Evolutionary conservation across 164 flowering plant species (phyloP).

Genomic region (Euptelea pleiosperma): DNA sequence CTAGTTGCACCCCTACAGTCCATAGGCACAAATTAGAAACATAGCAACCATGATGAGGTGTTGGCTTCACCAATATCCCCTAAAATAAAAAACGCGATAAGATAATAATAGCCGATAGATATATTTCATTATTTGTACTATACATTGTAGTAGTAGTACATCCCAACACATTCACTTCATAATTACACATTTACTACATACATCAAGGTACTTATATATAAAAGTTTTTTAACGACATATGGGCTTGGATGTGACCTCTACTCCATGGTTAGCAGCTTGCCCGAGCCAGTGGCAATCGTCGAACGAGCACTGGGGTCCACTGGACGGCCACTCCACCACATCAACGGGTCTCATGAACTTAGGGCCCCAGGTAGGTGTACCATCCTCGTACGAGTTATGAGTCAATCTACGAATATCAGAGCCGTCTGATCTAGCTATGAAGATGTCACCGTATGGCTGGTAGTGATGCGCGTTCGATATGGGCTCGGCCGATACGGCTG

Average conservation of each 20-base stretch:
- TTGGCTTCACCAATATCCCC: too few species aligned
- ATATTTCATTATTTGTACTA: too few species aligned
- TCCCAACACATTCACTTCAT: too few species aligned
- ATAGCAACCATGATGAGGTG: too few species aligned
- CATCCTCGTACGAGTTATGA: slow-evolving; percentile 83
- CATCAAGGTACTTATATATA: too few species aligned
- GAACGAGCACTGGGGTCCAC: slow-evolving; percentile 41
- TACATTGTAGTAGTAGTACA: too few species aligned
- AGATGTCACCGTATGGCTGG: slow-evolving; percentile 91
- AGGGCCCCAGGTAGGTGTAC: slow-evolving; percentile 83
- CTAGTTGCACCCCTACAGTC: too few species aligned
- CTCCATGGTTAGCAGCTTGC: background rate
- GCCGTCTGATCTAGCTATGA: slow-evolving; percentile 55
- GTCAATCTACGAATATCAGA: slow-evolving; percentile 58
- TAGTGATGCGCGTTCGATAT: slow-evolving; percentile 75
- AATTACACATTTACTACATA: too few species aligned
- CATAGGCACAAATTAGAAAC: too few species aligned
- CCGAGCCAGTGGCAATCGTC: slow-evolving; percentile 80
- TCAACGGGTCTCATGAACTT: slow-evolving; percentile 39
- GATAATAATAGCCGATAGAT: too few species aligned
- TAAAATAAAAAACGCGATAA: too few species aligned
- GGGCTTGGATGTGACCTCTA: background rate
- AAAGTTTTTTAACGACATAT: background rate
- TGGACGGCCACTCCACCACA: slow-evolving; percentile 31
- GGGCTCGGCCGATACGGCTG: slow-evolving; percentile 83